Evolutionary conservation across 2,329 filamentous ascomycete genomes (phyloP).

Genomic region (Fusarium concolor): DNA sequence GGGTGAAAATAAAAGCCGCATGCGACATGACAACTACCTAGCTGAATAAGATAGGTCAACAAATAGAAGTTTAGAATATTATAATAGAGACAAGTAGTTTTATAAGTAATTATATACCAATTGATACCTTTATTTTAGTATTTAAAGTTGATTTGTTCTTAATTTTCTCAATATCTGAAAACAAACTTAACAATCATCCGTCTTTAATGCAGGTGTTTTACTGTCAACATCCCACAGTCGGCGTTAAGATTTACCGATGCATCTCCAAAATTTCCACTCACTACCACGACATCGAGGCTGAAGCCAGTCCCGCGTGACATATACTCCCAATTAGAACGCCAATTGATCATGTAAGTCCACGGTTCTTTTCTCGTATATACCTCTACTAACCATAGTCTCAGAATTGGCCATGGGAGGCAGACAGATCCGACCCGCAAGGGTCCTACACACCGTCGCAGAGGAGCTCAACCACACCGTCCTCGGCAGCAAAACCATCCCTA

Average conservation of each 20-base stretch:
- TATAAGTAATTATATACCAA: background rate
- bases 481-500: conserved; percentile 49
- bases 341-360: conserved; percentile 36
- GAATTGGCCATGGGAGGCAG: conserved; percentile 55
- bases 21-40: background rate
- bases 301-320: conserved; percentile 26
- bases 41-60: too few relatives aligned
- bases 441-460: conserved; percentile 59
- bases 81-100: too few relatives aligned
- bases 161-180: background rate
- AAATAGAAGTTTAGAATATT: too few relatives aligned
- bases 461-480: conserved; percentile 58
- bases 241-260: conserved; percentile 49
- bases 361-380: background rate
- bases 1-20: conserved; percentile 14
- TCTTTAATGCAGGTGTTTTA: background rate
- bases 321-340: conserved; percentile 30
- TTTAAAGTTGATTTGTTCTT: background rate
- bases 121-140: background rate
- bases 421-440: conserved; percentile 60
- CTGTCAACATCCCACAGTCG: conserved; percentile 34
- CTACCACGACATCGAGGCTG: conserved; percentile 30
- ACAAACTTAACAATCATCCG: background rate
- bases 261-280: conserved; percentile 49
- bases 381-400: conserved; percentile 13